Percentiles rank a stretch among this genome's conserved stretches.
These are phyloP conservation scores for Picea glauca DNA, from an alignment of 75 land plant species.

Conservation along the genomic window DNA sequence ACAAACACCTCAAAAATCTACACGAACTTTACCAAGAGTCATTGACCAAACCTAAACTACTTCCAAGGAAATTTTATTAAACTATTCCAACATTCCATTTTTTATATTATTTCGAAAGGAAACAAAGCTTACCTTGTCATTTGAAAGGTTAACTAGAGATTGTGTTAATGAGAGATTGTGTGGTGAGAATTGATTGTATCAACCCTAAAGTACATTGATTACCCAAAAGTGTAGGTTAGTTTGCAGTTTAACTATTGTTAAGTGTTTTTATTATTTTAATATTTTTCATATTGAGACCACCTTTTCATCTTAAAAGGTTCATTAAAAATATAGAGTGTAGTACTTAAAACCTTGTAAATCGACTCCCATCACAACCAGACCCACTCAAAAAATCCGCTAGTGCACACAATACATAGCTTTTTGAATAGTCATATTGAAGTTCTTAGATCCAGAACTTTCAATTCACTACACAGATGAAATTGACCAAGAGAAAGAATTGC, in stretches of 20 bases:
- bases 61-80: neutral
- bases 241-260: too few species aligned
- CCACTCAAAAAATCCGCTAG: too few species aligned
- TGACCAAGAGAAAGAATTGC: neutral
- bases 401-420: too few species aligned
- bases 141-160: constrained; percentile 47
- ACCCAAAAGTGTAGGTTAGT: constrained; percentile 17
- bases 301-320: too few species aligned
- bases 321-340: too few species aligned
- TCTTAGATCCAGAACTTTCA: neutral
- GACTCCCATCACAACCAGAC: too few species aligned
- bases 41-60: neutral
- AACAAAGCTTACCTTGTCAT: constrained; percentile 58
- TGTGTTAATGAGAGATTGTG: constrained; percentile 50
- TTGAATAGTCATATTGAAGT: neutral
- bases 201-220: constrained; percentile 73
- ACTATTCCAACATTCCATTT: neutral
- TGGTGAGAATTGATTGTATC: constrained; percentile 47
- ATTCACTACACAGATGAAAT: neutral
- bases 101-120: neutral
- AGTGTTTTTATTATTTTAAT: too few species aligned
- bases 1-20: constrained; percentile 57
- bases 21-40: neutral
- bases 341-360: too few species aligned
- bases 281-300: too few species aligned